Evolutionary conservation across 75 land plant species (phyloP).

Genomic region (Cryptomeria japonica): DNA sequence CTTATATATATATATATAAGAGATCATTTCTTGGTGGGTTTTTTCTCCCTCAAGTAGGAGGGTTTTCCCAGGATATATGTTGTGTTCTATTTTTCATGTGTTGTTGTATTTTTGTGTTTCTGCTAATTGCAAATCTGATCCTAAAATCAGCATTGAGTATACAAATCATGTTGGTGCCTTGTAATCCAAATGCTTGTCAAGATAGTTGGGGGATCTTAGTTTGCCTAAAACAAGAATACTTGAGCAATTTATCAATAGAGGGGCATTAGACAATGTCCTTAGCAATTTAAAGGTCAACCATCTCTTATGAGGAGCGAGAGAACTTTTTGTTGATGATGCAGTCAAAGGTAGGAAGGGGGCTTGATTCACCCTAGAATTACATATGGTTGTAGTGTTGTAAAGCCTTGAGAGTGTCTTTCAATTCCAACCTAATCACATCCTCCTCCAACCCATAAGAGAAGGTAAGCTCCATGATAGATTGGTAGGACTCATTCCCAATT

Average conservation of each 20-base stretch:
- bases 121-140: too few relatives aligned
- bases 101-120: too few relatives aligned
- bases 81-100: too few relatives aligned
- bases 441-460: slow-evolving; percentile 80
- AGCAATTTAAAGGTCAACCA: slow-evolving; percentile 66
- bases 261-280: slow-evolving; percentile 69
- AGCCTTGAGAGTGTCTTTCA: slow-evolving; percentile 56
- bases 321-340: slow-evolving; percentile 57
- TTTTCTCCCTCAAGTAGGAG: too few relatives aligned
- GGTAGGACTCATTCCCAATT: slow-evolving; percentile 84
- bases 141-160: too few relatives aligned
- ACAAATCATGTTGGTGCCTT: too few relatives aligned
- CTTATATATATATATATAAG: too few relatives aligned
- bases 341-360: slow-evolving; percentile 93
- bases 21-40: too few relatives aligned
- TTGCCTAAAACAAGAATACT: slow-evolving; percentile 73
- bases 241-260: slow-evolving; percentile 60
- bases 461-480: slow-evolving; percentile 66
- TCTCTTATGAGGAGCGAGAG: slow-evolving; percentile 64
- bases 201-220: slow-evolving; percentile 38
- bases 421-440: slow-evolving; percentile 64
- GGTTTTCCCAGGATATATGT: too few relatives aligned
- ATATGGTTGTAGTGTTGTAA: slow-evolving; percentile 66
- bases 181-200: slow-evolving; percentile 37
- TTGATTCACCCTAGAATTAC: slow-evolving; percentile 63